Base-by-base conservation (phyloP, 208 protist species). In the Sergeia podlipaevii region DNA sequence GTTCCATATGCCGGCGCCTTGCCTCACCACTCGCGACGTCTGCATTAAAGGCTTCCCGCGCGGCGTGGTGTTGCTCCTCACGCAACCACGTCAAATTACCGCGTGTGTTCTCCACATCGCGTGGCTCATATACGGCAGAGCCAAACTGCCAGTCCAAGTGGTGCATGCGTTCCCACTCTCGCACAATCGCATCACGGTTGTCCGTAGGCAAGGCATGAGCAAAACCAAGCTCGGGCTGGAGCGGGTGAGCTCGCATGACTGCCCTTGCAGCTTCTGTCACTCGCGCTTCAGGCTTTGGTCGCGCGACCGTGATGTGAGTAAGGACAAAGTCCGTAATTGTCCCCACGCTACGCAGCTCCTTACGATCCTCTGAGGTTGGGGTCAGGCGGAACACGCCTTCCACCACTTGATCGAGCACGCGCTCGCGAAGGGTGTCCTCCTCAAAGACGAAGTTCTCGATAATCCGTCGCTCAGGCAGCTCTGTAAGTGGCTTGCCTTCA, bases 71-170 rank as follows among this genome's bases (percentile, higher is more conserved):
- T 48, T 68, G 70, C 20, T 68, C 62, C 60, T 96, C 89, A 8
- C 90, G 80, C 37, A 93, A 48, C 87, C 90, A 96, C 23, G 83
- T 91, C 43, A 93, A 41, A 57, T 96, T 96, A 13, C 86, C 86
- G 15, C 79, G 74, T 24, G 65, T 77, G 3, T 88, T 73, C 59
- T 96, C 86, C 13, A 20, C n/a, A 8, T 45, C 60, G 8, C 85
- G 80, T 20, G 90, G 86, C 29, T 53, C 48, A 65, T 93, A 96
- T 1, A 93, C 82, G 24, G 90, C 90, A 34, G 91, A 91, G 39
- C 90, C 90, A 48, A 96, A 96, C 68, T 96, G 90, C 84, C 84
- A 94, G 54, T 96, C 84, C 0, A 93, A 60, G 69, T 93, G 85
- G 48, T 92, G 84, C 70, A 85, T 78, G 20, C 84, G 74, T 69